Evolutionary conservation across 345 rosid species (phyloP), one percentile per base, ranked within the genome.

Genomic region (Psidium friedrichsthalianum): DNA sequence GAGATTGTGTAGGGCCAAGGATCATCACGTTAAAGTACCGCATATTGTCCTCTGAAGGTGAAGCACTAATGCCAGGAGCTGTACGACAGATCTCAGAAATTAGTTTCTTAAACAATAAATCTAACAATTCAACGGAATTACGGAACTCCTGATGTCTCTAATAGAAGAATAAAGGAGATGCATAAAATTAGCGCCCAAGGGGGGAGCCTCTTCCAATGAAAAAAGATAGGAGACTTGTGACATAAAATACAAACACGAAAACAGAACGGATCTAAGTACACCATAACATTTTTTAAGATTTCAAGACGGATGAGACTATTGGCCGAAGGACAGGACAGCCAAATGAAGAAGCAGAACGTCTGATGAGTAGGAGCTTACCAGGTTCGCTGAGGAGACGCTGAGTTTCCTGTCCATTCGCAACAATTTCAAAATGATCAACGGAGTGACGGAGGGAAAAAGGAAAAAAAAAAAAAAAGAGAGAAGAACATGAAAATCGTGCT

Each of bases 311-410:
- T 8, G 58, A 22, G 25, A 56, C 58, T 56, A 78, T 9, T 6
- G 51, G 51, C 40, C 47, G 27, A 40, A 78, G 15, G 51, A 2
- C 36, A 42, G 27, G 14, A 13, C 47, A 44, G 82, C 82, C 24
- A 3, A 83, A 57, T 29, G 57, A 49, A 82, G 56, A 49, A 56
- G 61, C 29, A 86, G 51, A 51, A 22, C 24, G 32, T 22, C 27
- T 64, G 54, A 51, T 22, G n/a, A 56, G 27, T 40, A 58, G 74
- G 64, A 82, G 83, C 83, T 55, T 54, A 91, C 95, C 95, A 53
- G 95, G 95, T 88, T 91, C 95, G 61, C 93, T 93, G 86, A 92
- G 94, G 27, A 91, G 94, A 64, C 92, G 93, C 74, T 91, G 94
- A 6, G 94, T 92, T 87, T 92, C 92, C 94, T 90, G 89, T 84